A percentile compares a stretch with the other conserved stretches of the same genome.
These are phyloP conservation scores for Cucurbita pepo DNA, from an alignment of 306 rosid species.

Conservation along the genomic window DNA sequence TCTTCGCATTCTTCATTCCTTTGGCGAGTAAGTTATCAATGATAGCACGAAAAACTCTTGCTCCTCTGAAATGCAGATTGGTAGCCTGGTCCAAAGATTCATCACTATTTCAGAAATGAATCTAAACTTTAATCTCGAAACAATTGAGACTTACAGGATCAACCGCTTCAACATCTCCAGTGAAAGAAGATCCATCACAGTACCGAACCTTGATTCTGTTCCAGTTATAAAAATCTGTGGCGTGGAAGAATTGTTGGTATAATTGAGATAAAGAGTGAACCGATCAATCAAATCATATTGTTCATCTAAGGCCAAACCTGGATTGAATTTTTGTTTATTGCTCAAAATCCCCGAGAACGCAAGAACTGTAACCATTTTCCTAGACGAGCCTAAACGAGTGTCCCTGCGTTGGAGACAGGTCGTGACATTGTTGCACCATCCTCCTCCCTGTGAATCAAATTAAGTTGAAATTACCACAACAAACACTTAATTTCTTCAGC, in stretches of 20 bases:
- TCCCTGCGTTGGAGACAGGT: constrained; percentile 65
- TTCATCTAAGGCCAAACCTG: constrained; percentile 30
- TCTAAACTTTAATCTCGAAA: background rate
- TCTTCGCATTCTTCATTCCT: constrained; percentile 79
- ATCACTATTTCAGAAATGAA: background rate
- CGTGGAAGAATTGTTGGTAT: background rate
- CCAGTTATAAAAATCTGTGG: constrained; percentile 79
- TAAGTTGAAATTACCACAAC: constrained; percentile 3
- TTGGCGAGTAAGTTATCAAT: constrained; percentile 61
- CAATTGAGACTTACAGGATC: constrained; percentile 48
- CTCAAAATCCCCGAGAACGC: constrained; percentile 66
- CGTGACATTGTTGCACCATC: constrained; percentile 90
- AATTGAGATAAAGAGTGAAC: background rate
- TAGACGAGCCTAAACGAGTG: constrained; percentile 73
- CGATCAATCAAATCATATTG: background rate
- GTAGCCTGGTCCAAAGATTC: constrained; percentile 35
- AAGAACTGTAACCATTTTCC: constrained; percentile 40
- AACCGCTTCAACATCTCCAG: constrained; percentile 72
- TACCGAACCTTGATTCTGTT: constrained; percentile 76
- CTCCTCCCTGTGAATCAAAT: constrained; percentile 63
- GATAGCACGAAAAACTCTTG: constrained; percentile 53
- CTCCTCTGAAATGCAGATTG: constrained; percentile 81
- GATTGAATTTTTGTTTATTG: constrained; percentile 38
- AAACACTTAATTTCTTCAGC: background rate
- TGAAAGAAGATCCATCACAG: constrained; percentile 89